Conservation (phyloP, 2,329 filamentous ascomycete species). For the Proliferodiscus dingleyae region DNA sequence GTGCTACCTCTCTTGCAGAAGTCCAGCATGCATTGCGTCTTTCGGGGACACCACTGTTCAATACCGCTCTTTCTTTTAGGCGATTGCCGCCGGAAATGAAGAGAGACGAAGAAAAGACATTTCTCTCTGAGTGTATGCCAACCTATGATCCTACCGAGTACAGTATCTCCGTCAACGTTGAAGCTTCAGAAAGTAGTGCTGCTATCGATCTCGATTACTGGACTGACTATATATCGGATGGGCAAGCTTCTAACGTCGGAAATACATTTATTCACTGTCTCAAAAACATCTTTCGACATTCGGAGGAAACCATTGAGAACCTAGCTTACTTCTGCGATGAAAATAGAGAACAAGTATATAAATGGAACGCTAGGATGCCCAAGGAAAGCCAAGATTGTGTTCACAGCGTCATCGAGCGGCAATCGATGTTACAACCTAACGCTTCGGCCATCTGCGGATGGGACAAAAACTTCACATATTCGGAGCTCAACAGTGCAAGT, state of each 20-base stretch:
- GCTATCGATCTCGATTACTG: constrained; percentile 38
- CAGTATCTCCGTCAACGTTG: constrained; percentile 36
- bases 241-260: constrained; percentile 36
- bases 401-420: constrained; percentile 2
- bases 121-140: constrained; percentile 34
- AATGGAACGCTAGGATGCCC: constrained; percentile 3
- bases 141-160: constrained; percentile 37
- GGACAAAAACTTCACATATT: constrained; percentile 26
- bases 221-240: constrained; percentile 36
- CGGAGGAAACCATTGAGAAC: constrained; percentile 2
- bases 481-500: constrained; percentile 18
- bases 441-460: constrained; percentile 23
- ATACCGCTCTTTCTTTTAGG: constrained; percentile 15
- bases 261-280: constrained; percentile 35
- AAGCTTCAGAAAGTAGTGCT: constrained; percentile 33
- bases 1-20: constrained; percentile 38
- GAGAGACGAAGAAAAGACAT: not conserved
- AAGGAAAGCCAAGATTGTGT: constrained; percentile 3
- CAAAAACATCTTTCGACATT: constrained; percentile 25
- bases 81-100: not conserved
- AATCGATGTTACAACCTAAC: not conserved
- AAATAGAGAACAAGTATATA: constrained; percentile 5
- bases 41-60: constrained; percentile 11
- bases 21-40: constrained; percentile 29
- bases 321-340: constrained; percentile 2